These are phyloP conservation scores for Aspergillus ostianus DNA, from an alignment of 495 filamentous ascomycete genomes.

Conservation along the genomic window DNA sequence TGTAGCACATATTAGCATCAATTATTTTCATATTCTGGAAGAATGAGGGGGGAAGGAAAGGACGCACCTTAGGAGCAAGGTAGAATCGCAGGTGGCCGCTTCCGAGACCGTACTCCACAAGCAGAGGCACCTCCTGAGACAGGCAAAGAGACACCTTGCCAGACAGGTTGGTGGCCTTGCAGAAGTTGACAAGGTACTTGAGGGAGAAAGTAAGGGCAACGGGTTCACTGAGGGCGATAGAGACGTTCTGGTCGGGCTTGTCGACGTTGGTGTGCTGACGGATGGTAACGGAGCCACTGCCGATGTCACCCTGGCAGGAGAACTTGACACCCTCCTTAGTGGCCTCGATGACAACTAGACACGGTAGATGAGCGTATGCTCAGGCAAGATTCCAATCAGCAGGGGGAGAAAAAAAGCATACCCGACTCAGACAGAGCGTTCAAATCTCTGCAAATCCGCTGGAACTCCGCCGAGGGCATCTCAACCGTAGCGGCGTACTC, in stretches of 20 bases:
- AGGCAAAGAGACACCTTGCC: conserved; percentile 83
- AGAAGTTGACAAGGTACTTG: conserved; percentile 99
- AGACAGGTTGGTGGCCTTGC: conserved; percentile 90
- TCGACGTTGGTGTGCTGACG: conserved; percentile 88
- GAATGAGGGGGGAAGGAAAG: neutral
- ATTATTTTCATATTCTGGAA: neutral
- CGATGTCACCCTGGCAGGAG: conserved; percentile 90
- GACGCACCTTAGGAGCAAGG: conserved; percentile 90
- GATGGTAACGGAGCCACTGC: conserved; percentile 88
- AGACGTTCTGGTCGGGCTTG: conserved; percentile 80
- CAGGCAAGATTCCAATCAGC: neutral
- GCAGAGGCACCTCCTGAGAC: conserved; percentile 91
- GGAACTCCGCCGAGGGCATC: conserved; percentile 90
- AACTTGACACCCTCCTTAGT: conserved; percentile 98
- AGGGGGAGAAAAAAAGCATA: conserved; percentile 36
- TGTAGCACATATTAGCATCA: conserved; percentile 29
- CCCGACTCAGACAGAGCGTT: conserved; percentile 91
- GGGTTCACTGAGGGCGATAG: conserved; percentile 88
- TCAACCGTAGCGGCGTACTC: conserved; percentile 90
- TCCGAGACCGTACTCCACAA: conserved; percentile 87
- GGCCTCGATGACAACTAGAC: conserved; percentile 87
- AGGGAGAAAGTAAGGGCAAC: conserved; percentile 96
- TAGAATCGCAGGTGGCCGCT: conserved; percentile 95
- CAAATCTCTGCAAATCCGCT: conserved; percentile 90
- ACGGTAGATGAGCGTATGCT: neutral